phyloP scores from a whole-genome alignment of 345 rosid genomes.

The Hirschfeldia incana region DNA sequence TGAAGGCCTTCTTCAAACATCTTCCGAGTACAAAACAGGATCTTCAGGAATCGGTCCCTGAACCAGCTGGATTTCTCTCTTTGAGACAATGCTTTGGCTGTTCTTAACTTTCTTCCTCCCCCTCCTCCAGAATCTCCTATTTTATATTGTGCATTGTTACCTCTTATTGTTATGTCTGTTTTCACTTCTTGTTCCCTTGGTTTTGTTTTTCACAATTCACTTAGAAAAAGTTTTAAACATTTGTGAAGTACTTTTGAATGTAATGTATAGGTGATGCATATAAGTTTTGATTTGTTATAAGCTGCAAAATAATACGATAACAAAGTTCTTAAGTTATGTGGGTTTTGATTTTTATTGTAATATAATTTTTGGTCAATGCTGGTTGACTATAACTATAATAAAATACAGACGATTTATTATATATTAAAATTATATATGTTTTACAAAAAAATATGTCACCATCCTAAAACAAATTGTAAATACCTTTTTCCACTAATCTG shows the following conservation, averaged over 20 bases:
- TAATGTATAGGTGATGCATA: conserved; percentile 26
- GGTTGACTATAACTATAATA: not conserved
- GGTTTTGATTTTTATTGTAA: conserved; percentile 10
- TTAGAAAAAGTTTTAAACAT: conserved; percentile 11
- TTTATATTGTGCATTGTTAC: conserved; percentile 7
- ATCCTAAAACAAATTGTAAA: not conserved
- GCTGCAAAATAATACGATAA: not conserved
- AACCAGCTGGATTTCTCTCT: conserved; percentile 49
- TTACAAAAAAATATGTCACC: too few species aligned
- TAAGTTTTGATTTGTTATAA: not conserved
- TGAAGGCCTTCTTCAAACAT: conserved; percentile 90
- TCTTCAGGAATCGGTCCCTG: conserved; percentile 37
- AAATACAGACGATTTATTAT: not conserved
- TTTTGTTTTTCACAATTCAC: conserved; percentile 11
- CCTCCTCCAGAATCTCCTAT: conserved; percentile 11
- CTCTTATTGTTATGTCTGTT: conserved; percentile 21
- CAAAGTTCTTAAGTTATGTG: not conserved
- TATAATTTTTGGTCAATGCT: not conserved
- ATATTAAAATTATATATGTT: too few species aligned
- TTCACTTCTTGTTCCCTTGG: not conserved
- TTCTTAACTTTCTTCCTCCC: conserved; percentile 37
- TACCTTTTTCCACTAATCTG: not conserved
- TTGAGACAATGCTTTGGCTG: conserved; percentile 77
- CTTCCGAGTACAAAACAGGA: conserved; percentile 46
- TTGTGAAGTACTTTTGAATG: conserved; percentile 14